phyloP scores from a whole-genome alignment of 192 early-diverging fungal genomes.

The Cladochytrium replicatum region DNA sequence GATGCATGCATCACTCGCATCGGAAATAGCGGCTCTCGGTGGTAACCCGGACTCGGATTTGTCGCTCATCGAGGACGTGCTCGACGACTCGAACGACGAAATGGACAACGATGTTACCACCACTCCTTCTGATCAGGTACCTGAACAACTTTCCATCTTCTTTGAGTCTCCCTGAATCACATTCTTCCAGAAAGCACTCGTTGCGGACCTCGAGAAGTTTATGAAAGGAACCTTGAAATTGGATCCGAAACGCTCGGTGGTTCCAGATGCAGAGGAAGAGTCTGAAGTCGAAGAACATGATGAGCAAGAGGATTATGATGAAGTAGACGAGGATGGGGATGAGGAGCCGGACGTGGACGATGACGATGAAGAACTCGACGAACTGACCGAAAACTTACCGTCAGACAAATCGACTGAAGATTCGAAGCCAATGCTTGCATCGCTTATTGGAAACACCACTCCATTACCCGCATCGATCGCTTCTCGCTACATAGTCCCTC shows the following conservation, averaged over 20 bases:
- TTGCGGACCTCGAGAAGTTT: constrained; percentile 25
- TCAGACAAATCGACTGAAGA: constrained; percentile 7
- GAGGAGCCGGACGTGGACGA: constrained; percentile 1
- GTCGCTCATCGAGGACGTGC: too few species aligned
- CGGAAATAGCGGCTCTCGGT: too few species aligned
- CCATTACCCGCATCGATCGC: background rate
- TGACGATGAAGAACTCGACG: constrained; percentile 9
- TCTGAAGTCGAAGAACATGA: constrained; percentile 24
- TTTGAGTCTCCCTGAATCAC: too few species aligned
- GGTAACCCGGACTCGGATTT: too few species aligned
- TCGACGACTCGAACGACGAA: too few species aligned
- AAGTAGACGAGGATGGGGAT: constrained; percentile 6
- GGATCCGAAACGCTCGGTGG: constrained; percentile 15
- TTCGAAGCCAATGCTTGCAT: constrained; percentile 13
- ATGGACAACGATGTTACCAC: too few species aligned
- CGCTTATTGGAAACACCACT: constrained; percentile 6
- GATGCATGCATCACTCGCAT: too few species aligned
- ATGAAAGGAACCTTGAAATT: constrained; percentile 23
- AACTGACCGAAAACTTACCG: constrained; percentile 6
- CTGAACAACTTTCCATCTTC: too few species aligned
- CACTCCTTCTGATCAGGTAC: too few species aligned
- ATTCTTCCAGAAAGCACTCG: constrained; percentile 21
- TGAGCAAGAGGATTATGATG: constrained; percentile 14
- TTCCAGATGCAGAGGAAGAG: constrained; percentile 15
- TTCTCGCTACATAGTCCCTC: too few species aligned